These are phyloP conservation scores for Ustilago crameri DNA, from an alignment of 1,284 basidiomycete species.

Conservation along the genomic window DNA sequence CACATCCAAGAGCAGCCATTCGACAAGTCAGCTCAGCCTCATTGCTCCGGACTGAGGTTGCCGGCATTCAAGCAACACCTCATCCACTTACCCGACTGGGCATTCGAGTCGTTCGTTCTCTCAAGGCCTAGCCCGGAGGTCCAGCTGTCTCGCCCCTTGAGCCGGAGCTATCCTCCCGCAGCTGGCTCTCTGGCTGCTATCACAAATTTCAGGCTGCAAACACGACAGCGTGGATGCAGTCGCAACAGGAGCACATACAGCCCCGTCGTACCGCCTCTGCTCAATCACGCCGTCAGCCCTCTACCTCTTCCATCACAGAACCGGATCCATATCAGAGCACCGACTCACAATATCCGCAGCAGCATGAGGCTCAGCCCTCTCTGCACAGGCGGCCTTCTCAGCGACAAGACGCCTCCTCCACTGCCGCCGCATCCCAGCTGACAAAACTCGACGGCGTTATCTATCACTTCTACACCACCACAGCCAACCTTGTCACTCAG, in stretches of 20 bases:
- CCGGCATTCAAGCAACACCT: too few species aligned
- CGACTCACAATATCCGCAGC: slow-evolving; percentile 15
- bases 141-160: background rate
- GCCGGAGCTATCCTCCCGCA: slow-evolving; percentile 5
- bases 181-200: too few species aligned
- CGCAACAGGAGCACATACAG: slow-evolving; percentile 11
- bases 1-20: too few species aligned
- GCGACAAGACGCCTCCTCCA: slow-evolving; percentile 6
- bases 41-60: too few species aligned
- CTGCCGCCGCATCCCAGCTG: slow-evolving; percentile 19
- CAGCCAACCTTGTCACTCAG: slow-evolving; percentile 65
- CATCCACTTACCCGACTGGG: too few species aligned
- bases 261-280: slow-evolving; percentile 21
- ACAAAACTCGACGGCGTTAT: slow-evolving; percentile 52
- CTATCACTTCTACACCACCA: slow-evolving; percentile 69
- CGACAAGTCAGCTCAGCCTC: too few species aligned
- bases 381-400: slow-evolving; percentile 16
- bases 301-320: slow-evolving; percentile 22
- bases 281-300: slow-evolving; percentile 17
- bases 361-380: slow-evolving; percentile 21
- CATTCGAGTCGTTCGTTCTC: too few species aligned
- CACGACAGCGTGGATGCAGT: slow-evolving; percentile 39
- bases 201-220: too few species aligned
- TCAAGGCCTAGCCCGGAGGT: too few species aligned
- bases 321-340: slow-evolving; percentile 15